Percentiles rank a stretch among this genome's conserved stretches.
Conservation (phyloP, 1,139 yeast species). For the Pichia cactophila region DNA sequence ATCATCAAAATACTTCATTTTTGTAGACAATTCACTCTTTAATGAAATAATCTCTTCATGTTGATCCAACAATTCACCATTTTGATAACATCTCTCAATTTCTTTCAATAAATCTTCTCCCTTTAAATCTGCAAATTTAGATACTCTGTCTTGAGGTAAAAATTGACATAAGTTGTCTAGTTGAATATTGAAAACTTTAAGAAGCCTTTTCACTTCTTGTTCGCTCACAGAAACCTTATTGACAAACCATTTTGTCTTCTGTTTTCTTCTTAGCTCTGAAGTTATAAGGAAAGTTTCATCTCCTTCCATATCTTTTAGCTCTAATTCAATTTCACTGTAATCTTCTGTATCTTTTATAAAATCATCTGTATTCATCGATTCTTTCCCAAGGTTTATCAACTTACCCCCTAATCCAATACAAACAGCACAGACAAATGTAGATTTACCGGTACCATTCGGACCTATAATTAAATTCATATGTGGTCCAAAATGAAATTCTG, state of each 20-base stretch:
- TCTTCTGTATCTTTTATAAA: conserved; percentile 72
- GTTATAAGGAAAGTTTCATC: conserved; percentile 30
- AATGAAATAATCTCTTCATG: conserved; percentile 52
- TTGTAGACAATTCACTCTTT: conserved; percentile 36
- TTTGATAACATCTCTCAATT: conserved; percentile 76
- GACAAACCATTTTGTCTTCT: conserved; percentile 53
- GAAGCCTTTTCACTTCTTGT: conserved; percentile 37
- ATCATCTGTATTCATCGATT: conserved; percentile 51
- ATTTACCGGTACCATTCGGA: conserved; percentile 95
- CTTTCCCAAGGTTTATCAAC: conserved; percentile 73
- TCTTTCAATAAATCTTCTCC: conserved; percentile 69
- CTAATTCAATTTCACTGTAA: conserved; percentile 52
- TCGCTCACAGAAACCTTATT: conserved; percentile 41
- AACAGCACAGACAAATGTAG: conserved; percentile 88
- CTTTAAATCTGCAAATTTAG: conserved; percentile 78
- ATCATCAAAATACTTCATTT: conserved; percentile 28
- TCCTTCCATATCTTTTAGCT: conserved; percentile 43
- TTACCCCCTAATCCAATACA: conserved; percentile 86
- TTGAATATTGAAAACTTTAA: conserved; percentile 61
- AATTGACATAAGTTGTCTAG: conserved; percentile 90
- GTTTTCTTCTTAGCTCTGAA: conserved; percentile 34
- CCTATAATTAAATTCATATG: conserved; percentile 89
- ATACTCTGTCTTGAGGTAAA: conserved; percentile 91
- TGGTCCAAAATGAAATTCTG: conserved; percentile 78
- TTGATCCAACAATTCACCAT: conserved; percentile 45